Evolutionary conservation across 805 yeast genomes (phyloP).

Genomic region (Starmerella floris): DNA sequence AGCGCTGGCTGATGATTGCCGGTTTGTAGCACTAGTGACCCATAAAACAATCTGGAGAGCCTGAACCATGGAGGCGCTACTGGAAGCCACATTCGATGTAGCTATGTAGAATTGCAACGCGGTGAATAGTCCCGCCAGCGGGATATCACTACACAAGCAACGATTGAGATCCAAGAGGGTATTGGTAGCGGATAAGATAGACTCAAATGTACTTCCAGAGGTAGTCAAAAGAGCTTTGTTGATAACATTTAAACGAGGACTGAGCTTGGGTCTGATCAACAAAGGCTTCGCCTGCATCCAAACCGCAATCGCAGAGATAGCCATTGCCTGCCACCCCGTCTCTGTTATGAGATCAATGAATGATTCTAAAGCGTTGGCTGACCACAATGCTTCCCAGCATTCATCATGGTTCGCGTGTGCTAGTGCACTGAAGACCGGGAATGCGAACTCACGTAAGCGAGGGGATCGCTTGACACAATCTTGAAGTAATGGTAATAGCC

Average conservation of each 20-base stretch:
- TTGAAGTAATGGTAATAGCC: constrained; percentile 36
- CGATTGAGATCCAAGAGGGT: constrained; percentile 13
- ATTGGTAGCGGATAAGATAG: constrained; percentile 12
- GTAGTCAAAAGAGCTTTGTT: constrained; percentile 6
- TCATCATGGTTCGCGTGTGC: constrained; percentile 33
- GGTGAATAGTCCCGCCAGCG: constrained; percentile 4
- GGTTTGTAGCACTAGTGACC: constrained; percentile 2
- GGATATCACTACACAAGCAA: constrained; percentile 6
- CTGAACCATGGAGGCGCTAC: constrained; percentile 13
- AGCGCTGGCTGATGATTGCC: not conserved
- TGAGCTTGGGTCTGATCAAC: constrained; percentile 8
- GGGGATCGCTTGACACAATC: constrained; percentile 31
- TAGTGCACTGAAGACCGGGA: constrained; percentile 42
- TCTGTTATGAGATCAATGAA: constrained; percentile 34
- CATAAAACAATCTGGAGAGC: constrained; percentile 13
- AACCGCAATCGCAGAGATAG: constrained; percentile 36
- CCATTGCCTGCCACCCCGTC: constrained; percentile 46
- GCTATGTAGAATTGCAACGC: constrained; percentile 5
- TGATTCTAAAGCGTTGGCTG: constrained; percentile 30
- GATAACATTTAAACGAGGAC: constrained; percentile 2
- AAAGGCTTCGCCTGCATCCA: constrained; percentile 26
- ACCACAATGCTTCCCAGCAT: constrained; percentile 31
- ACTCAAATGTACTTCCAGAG: constrained; percentile 10
- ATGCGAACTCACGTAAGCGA: constrained; percentile 39
- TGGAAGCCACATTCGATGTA: not conserved